A percentile compares a stretch with the other conserved stretches of the same genome.
Evolutionary conservation across 1,139 yeast genomes (phyloP).

Genomic region (Kodamaea ohmeri): DNA sequence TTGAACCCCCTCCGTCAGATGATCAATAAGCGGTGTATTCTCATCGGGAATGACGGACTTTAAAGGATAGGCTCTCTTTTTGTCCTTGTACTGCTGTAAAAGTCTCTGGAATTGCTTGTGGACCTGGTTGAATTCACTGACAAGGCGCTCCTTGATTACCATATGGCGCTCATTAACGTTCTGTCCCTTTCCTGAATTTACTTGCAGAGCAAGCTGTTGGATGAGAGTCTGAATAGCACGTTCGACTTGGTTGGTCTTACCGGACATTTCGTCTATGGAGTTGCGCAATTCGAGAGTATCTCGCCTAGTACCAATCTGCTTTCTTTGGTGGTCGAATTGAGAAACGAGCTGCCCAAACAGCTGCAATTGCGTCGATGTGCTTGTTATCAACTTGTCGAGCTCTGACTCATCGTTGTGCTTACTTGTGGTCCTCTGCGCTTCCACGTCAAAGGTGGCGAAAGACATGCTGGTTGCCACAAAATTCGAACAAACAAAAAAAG

Average conservation of each 20-base stretch:
- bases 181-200: constrained; percentile 22
- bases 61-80: constrained; percentile 29
- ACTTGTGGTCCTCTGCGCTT: constrained; percentile 43
- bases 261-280: constrained; percentile 33
- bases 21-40: constrained; percentile 28
- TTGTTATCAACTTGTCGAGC: constrained; percentile 29
- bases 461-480: constrained; percentile 40
- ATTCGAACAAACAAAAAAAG: not conserved
- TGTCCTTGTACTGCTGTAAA: constrained; percentile 30
- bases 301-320: constrained; percentile 54
- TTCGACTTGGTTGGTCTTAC: constrained; percentile 29
- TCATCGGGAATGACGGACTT: constrained; percentile 16
- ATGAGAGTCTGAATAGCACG: constrained; percentile 34
- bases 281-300: constrained; percentile 45
- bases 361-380: constrained; percentile 43
- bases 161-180: constrained; percentile 36
- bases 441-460: constrained; percentile 57
- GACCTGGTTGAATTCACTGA: constrained; percentile 37
- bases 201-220: constrained; percentile 30
- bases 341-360: constrained; percentile 50
- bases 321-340: constrained; percentile 47
- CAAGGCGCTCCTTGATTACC: constrained; percentile 40
- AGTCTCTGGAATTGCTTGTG: constrained; percentile 35
- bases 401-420: constrained; percentile 6
- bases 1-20: constrained; percentile 22